Conservation (phyloP, 306 rosid genomes). For the Canavalia gladiata region DNA sequence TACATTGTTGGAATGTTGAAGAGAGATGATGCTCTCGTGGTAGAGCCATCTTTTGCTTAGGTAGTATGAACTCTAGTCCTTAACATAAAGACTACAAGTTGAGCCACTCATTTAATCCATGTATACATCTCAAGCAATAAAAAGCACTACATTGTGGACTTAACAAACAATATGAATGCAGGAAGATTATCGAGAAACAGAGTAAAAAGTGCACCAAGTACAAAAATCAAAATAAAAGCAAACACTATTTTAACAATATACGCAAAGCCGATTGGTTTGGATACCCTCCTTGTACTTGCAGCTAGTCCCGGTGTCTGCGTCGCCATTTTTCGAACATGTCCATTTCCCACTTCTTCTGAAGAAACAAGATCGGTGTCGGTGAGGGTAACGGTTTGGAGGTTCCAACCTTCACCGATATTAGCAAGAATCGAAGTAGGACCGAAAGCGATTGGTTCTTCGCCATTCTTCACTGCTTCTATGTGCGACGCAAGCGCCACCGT, state of each 20-base stretch:
- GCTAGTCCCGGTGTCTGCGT: too few species aligned
- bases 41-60: background rate
- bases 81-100: background rate
- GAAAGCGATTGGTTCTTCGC: constrained; percentile 77
- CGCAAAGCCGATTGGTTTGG: constrained; percentile 52
- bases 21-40: background rate
- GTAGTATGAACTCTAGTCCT: background rate
- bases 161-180: constrained; percentile 51
- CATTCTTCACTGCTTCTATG: constrained; percentile 75
- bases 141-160: constrained; percentile 43
- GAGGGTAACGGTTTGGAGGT: constrained; percentile 65
- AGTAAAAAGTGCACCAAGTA: constrained; percentile 71
- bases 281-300: constrained; percentile 39
- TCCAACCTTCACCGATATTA: constrained; percentile 69
- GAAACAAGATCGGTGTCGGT: constrained; percentile 36
- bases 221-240: constrained; percentile 66
- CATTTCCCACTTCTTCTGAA: too few species aligned
- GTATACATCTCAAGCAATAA: constrained; percentile 31
- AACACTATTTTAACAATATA: constrained; percentile 74
- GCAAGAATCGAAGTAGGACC: constrained; percentile 70
- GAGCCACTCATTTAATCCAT: constrained; percentile 11
- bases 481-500: constrained; percentile 51
- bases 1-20: background rate
- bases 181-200: constrained; percentile 82
- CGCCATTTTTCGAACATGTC: too few species aligned